Evolutionary conservation across 371 early-diverging fungal genomes (phyloP).

Genomic region (Lichtheimia corymbifera): DNA sequence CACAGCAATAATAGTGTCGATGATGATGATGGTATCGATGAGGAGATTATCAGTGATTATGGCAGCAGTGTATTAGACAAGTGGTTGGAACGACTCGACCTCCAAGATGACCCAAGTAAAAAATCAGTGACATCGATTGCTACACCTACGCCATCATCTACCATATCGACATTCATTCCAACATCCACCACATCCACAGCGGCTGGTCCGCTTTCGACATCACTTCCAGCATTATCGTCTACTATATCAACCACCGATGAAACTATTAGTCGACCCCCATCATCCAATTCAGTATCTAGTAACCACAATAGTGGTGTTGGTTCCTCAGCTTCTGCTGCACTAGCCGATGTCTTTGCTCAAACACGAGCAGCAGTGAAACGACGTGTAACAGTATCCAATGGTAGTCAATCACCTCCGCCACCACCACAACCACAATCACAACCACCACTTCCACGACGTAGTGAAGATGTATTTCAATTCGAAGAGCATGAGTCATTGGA

Average conservation of each 20-base stretch:
- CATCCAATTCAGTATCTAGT: not conserved
- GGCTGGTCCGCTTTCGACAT: conserved; percentile 5
- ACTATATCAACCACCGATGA: too few species aligned
- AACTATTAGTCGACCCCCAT: too few species aligned
- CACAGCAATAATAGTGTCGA: not conserved
- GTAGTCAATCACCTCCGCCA: too few species aligned
- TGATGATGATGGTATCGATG: too few species aligned
- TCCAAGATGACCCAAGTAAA: conserved; percentile 16
- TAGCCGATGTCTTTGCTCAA: too few species aligned
- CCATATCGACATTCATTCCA: not conserved
- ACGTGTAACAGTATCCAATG: too few species aligned
- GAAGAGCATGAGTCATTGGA: too few species aligned
- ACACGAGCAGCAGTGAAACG: too few species aligned
- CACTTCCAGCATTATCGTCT: not conserved
- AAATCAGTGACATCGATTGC: not conserved
- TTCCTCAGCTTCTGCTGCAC: not conserved
- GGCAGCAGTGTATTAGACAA: conserved; percentile 27
- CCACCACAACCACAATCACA: too few species aligned
- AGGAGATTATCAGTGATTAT: too few species aligned
- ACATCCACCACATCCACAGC: not conserved
- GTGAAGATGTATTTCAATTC: too few species aligned
- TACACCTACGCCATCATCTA: not conserved
- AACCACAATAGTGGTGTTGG: not conserved
- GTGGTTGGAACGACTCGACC: conserved; percentile 31
- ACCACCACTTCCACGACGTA: too few species aligned